These are phyloP conservation scores for Fusarium humuli DNA, from an alignment of 2,329 filamentous ascomycete genomes.

Conservation along the genomic window DNA sequence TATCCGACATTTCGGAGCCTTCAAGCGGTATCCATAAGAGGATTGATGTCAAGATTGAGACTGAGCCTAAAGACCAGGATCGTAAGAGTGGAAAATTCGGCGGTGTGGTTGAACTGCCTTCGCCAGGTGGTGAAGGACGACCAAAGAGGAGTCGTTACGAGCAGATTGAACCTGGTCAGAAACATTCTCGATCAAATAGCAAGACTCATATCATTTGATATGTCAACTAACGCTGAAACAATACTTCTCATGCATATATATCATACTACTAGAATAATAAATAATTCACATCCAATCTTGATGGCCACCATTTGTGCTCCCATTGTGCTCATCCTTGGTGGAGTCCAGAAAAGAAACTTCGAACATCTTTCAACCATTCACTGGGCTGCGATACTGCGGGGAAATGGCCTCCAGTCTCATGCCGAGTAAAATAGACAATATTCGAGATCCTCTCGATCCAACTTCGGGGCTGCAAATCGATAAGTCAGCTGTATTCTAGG, in stretches of 20 bases:
- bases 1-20: background rate
- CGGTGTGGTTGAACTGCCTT: background rate
- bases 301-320: background rate
- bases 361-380: background rate
- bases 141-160: constrained; percentile 6
- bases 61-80: background rate
- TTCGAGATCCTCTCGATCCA: background rate
- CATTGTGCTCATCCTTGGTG: background rate
- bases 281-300: background rate
- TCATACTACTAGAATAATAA: background rate
- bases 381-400: background rate
- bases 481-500: background rate
- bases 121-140: background rate
- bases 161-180: constrained; percentile 3
- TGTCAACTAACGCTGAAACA: background rate
- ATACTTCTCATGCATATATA: background rate
- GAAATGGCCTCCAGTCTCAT: background rate
- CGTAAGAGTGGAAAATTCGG: background rate
- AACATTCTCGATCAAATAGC: background rate
- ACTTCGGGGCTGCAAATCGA: background rate
- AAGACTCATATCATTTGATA: background rate
- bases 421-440: background rate
- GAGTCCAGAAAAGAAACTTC: background rate
- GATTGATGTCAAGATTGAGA: constrained; percentile 36
- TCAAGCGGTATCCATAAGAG: constrained; percentile 31